phyloP scores from a whole-genome alignment of 306 rosid species.

The Purshia tridentata region DNA sequence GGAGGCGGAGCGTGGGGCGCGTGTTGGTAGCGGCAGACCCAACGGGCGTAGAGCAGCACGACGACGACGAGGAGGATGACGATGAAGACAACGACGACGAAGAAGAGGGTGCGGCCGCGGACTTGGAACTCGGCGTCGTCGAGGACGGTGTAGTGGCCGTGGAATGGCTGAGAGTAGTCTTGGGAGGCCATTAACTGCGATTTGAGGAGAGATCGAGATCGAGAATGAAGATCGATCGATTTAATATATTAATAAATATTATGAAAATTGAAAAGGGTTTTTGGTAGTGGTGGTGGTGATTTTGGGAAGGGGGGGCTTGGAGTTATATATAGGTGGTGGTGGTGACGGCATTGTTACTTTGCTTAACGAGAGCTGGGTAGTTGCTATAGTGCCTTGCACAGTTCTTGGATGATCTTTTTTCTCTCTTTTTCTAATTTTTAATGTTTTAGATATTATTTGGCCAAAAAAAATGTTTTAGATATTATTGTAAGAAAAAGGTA shows the following conservation, averaged over 20 bases:
- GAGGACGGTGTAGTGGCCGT: constrained; percentile 64
- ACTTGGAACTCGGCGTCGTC: constrained; percentile 58
- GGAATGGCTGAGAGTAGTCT: constrained; percentile 7
- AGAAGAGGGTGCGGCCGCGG: constrained; percentile 67
- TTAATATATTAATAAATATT: background rate
- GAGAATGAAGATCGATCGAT: background rate
- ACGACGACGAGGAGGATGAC: constrained; percentile 49
- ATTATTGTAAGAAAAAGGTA: background rate
- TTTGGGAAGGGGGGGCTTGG: background rate
- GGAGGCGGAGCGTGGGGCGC: constrained; percentile 7
- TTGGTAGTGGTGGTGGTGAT: background rate
- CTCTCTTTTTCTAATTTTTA: background rate
- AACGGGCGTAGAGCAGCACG: constrained; percentile 69
- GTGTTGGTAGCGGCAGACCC: constrained; percentile 62
- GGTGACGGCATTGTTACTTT: background rate
- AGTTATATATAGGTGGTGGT: background rate
- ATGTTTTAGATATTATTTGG: constrained; percentile 4
- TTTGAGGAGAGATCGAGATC: no score
- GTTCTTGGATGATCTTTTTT: background rate
- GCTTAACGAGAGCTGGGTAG: background rate
- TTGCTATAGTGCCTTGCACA: background rate
- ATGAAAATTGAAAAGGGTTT: background rate
- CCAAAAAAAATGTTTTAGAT: constrained; percentile 1
- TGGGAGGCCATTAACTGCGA: background rate
- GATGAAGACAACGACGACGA: constrained; percentile 55